phyloP scores from a whole-genome alignment of 176 grass and related monocot species.

The Zizania latifolia region DNA sequence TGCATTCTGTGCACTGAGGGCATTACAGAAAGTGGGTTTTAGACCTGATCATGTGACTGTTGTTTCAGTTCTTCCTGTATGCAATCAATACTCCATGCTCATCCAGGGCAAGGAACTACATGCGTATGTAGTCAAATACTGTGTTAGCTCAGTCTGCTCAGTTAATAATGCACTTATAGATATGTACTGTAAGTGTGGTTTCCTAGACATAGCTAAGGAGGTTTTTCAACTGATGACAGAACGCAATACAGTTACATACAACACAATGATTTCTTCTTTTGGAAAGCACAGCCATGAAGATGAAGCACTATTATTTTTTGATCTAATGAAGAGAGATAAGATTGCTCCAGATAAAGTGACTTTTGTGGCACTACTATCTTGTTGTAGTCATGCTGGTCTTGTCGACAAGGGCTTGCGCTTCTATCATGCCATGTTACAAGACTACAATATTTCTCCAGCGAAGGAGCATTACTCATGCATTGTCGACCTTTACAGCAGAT shows the following conservation, averaged over 20 bases:
- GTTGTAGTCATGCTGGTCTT: slow-evolving; percentile 61
- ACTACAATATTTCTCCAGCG: slow-evolving; percentile 53
- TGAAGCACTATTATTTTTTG: slow-evolving; percentile 44
- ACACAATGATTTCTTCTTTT: slow-evolving; percentile 60
- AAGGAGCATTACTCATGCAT: slow-evolving; percentile 63
- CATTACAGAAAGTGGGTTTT: slow-evolving; percentile 30
- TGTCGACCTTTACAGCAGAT: slow-evolving; percentile 66
- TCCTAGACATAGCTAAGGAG: slow-evolving; percentile 31
- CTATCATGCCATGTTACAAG: slow-evolving; percentile 51
- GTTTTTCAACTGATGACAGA: slow-evolving; percentile 34
- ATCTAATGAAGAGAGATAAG: slow-evolving; percentile 37
- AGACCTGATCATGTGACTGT: slow-evolving; percentile 50
- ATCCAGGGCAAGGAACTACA: slow-evolving; percentile 49
- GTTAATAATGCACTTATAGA: slow-evolving; percentile 59
- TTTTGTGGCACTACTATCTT: slow-evolving; percentile 66
- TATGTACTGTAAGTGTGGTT: slow-evolving; percentile 69
- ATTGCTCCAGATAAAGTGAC: slow-evolving; percentile 61
- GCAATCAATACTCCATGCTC: slow-evolving; percentile 39
- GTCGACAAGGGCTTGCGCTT: slow-evolving; percentile 47
- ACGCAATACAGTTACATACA: slow-evolving; percentile 50
- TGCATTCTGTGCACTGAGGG: slow-evolving; percentile 33
- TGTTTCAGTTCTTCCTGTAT: slow-evolving; percentile 50
- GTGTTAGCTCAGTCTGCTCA: slow-evolving; percentile 38
- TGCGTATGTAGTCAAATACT: slow-evolving; percentile 33
- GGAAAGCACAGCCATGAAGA: slow-evolving; percentile 49